Percentiles rank a stretch among this genome's conserved stretches.
phyloP scores from a whole-genome alignment of 345 rosid species.

The Moricandia arvensis region DNA sequence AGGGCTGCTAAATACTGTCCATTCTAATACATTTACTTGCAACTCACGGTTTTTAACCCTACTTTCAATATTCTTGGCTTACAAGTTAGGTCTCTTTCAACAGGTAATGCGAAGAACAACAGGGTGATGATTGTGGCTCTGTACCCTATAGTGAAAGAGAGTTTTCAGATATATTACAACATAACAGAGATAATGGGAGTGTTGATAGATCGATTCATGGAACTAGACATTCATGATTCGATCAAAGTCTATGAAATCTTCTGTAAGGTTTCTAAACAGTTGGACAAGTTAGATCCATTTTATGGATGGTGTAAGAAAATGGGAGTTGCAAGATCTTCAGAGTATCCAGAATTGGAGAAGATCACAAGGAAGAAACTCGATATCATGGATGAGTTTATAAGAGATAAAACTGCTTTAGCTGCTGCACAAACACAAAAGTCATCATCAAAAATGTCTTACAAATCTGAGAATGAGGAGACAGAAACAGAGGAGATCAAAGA shows the following conservation, averaged over 20 bases:
- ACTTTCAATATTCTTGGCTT: too few relatives aligned
- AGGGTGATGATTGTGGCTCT: constrained; percentile 77
- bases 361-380: too few relatives aligned
- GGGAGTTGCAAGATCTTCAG: not conserved
- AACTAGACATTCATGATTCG: constrained; percentile 58
- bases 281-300: constrained; percentile 61
- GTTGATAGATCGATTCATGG: constrained; percentile 69
- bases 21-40: too few relatives aligned
- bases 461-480: too few relatives aligned
- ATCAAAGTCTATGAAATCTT: constrained; percentile 68
- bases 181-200: constrained; percentile 56
- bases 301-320: constrained; percentile 49
- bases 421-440: too few relatives aligned
- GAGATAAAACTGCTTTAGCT: too few relatives aligned
- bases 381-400: too few relatives aligned
- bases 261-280: constrained; percentile 54
- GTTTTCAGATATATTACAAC: constrained; percentile 69
- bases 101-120: constrained; percentile 64
- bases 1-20: too few relatives aligned
- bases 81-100: not conserved
- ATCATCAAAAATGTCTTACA: too few relatives aligned
- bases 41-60: too few relatives aligned
- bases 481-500: too few relatives aligned
- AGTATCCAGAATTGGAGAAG: not conserved
- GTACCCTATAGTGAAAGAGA: constrained; percentile 62